phyloP scores from a whole-genome alignment of 164 flowering plant genomes.

The Chimonanthus praecox region DNA sequence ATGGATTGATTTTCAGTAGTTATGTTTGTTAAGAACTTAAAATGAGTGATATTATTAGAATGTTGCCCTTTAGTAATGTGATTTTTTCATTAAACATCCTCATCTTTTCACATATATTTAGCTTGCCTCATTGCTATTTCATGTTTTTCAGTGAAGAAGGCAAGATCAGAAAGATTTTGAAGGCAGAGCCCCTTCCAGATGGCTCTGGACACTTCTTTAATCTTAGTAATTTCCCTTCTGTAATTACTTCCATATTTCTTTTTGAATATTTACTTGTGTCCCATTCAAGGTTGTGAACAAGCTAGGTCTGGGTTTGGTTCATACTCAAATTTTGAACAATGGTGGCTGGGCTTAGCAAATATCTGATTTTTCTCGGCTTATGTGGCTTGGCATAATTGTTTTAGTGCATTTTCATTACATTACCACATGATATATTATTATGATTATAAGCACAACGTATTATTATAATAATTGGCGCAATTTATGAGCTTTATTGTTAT shows the following conservation, averaged over 20 bases:
- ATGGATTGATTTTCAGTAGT: too few relatives aligned
- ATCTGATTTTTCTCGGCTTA: neutral
- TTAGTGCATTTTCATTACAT: too few relatives aligned
- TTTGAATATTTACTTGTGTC: neutral
- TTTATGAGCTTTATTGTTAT: too few relatives aligned
- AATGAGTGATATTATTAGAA: too few relatives aligned
- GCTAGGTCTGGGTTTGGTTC: neutral
- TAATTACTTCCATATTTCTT: neutral
- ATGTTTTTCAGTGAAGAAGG: constrained; percentile 81
- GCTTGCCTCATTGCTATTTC: neutral
- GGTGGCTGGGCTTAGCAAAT: neutral
- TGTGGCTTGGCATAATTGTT: neutral
- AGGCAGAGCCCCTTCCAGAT: constrained; percentile 92
- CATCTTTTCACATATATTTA: neutral
- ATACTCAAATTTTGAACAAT: neutral
- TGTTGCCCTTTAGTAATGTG: too few relatives aligned
- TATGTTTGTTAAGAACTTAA: too few relatives aligned
- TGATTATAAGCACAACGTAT: too few relatives aligned
- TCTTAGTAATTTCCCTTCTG: constrained; percentile 52
- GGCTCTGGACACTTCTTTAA: constrained; percentile 94
- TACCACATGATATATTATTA: too few relatives aligned
- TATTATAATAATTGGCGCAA: too few relatives aligned
- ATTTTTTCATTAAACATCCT: too few relatives aligned
- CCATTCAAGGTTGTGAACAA: neutral
- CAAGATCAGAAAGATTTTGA: constrained; percentile 82